Evolutionary conservation across 345 rosid species (phyloP).

Genomic region (Limnanthes douglasii): DNA sequence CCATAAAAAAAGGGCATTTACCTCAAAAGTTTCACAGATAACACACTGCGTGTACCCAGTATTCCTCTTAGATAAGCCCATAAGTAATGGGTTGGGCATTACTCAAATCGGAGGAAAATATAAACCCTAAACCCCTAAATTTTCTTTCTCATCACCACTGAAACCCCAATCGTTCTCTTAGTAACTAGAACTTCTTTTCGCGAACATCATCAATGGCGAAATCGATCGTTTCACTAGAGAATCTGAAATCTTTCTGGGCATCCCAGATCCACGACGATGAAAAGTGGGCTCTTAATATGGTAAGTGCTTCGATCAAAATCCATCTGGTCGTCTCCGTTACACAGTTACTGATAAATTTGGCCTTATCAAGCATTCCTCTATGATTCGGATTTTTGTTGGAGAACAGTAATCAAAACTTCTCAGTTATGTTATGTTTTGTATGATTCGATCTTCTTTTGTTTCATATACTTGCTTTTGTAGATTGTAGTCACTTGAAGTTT

Average conservation of each 20-base stretch:
- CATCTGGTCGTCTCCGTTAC: not conserved
- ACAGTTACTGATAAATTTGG: not conserved
- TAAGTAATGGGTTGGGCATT: too few species aligned
- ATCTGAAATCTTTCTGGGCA: constrained; percentile 38
- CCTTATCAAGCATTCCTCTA: too few species aligned
- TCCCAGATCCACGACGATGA: constrained; percentile 64
- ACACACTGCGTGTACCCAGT: too few species aligned
- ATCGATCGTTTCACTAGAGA: constrained; percentile 24
- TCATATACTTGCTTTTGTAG: too few species aligned
- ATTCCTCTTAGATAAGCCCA: too few species aligned
- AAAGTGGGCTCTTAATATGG: constrained; percentile 65
- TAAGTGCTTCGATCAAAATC: constrained; percentile 1
- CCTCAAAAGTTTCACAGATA: too few species aligned
- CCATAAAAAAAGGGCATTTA: too few species aligned
- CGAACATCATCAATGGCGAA: constrained; percentile 32
- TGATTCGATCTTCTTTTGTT: not conserved
- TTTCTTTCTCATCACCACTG: not conserved
- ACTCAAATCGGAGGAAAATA: constrained; percentile 5
- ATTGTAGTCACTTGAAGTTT: too few species aligned
- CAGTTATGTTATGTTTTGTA: not conserved
- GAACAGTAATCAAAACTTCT: too few species aligned
- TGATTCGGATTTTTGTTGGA: too few species aligned
- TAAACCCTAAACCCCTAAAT: too few species aligned
- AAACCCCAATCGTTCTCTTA: not conserved
- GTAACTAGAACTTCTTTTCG: constrained; percentile 2